Percentiles rank a stretch among this genome's conserved stretches.
Conservation (phyloP, 2,329 filamentous ascomycete genomes). For the Xylaria sp. region DNA sequence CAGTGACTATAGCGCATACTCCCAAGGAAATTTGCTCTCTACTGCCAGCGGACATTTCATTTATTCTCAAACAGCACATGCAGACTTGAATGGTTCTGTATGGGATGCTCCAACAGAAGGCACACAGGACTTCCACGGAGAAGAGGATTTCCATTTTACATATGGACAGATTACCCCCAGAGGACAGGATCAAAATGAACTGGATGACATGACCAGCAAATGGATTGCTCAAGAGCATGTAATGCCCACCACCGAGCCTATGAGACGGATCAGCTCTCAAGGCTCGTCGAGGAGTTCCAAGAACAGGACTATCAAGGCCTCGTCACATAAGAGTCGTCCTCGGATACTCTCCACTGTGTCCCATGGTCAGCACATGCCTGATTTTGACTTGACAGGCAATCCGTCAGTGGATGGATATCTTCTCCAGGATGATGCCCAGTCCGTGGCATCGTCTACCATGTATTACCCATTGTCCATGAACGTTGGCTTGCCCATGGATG, state of each 20-base stretch:
- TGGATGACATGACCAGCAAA: slow-evolving; percentile 59
- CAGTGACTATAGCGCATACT: slow-evolving; percentile 67
- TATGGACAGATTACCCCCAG: slow-evolving; percentile 66
- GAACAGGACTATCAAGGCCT: slow-evolving; percentile 56
- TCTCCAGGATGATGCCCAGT: slow-evolving; percentile 61
- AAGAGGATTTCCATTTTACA: slow-evolving; percentile 66
- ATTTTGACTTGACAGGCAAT: slow-evolving; percentile 65
- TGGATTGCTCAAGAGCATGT: slow-evolving; percentile 57
- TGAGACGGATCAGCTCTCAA: slow-evolving; percentile 58
- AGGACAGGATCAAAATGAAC: slow-evolving; percentile 59
- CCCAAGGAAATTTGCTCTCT: slow-evolving; percentile 62
- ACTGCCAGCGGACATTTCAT: slow-evolving; percentile 64
- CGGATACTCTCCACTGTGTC: slow-evolving; percentile 60
- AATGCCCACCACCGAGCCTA: slow-evolving; percentile 54
- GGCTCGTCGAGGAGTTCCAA: slow-evolving; percentile 59
- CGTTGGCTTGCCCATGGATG: slow-evolving; percentile 54
- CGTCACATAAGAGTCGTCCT: slow-evolving; percentile 55
- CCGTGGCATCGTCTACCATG: slow-evolving; percentile 58
- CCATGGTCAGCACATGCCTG: slow-evolving; percentile 60
- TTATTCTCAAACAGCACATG: slow-evolving; percentile 69
- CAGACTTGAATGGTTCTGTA: slow-evolving; percentile 64
- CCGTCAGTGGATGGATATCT: slow-evolving; percentile 63
- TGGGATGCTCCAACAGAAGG: slow-evolving; percentile 68
- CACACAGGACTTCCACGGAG: slow-evolving; percentile 68
- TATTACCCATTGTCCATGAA: slow-evolving; percentile 57